Evolutionary conservation across 768 basidiomycete genomes (phyloP), one percentile per base, ranked within the genome.

Genomic region (Rhodotorula taiwanensis): DNA sequence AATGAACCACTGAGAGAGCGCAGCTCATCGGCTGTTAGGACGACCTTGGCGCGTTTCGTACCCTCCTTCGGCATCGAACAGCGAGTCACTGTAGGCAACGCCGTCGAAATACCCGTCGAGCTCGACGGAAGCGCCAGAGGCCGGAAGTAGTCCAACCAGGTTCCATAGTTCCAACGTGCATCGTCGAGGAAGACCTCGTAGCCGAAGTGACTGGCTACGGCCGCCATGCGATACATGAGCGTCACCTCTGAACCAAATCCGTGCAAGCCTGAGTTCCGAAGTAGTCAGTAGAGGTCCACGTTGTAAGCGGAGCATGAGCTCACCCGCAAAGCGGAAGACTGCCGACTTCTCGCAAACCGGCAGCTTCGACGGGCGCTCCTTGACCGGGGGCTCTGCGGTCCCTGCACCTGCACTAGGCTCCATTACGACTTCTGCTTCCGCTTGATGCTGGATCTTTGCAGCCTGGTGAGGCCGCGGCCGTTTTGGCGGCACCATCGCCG

Each of bases 221-320:
- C 21, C 21, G 67, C 51, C 20, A 60, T 42, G 14, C 67, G 62
- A 2, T 64, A 43, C 13, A 69, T 33, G 27, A 69, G 52, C 20
- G 56, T 48, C 11, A 69, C 31, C 45, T 69, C 67, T 52, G 59
- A 61, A 10, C 67, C 67, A 25, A 64, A 58, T 2, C 67, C 67
- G 56, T 69, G 67, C 5, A 51, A 50, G 11, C 60, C 67, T 68
- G 56, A 18, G 43, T 9, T 4, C 20, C 5, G 25, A 1, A 31
- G 4, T 31, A 4, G 31, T 15, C 4, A 20, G 43, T 1, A 6
- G 10, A 7, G 6, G 43, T 2, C 7, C 43, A 4, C 21, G 14
- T 14, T n/a, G 27, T 20, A 7, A 13, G 44, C 23, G n/a, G 28
- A 31, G 33, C 3, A 28, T 15, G 31, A 25, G 30, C 61, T 42